Evolutionary conservation across 1,139 yeast genomes (phyloP).

Genomic region (Wickerhamiella infanticola): DNA sequence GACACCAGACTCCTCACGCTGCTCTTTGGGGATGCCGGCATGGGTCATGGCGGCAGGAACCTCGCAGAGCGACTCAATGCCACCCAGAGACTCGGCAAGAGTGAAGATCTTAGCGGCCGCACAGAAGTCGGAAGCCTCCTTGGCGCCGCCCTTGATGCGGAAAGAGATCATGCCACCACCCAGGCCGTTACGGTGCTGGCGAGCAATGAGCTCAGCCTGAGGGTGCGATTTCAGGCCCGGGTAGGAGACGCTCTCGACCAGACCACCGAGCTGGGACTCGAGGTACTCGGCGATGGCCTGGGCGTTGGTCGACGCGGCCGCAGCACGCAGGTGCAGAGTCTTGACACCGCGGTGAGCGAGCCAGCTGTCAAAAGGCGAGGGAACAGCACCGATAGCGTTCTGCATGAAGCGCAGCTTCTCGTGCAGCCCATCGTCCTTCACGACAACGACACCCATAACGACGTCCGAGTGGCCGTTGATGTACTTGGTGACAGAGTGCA

Average conservation of each 20-base stretch:
- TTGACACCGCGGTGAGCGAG: slow-evolving; percentile 85
- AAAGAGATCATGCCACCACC: slow-evolving; percentile 92
- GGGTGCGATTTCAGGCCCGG: slow-evolving; percentile 64
- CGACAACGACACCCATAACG: slow-evolving; percentile 71
- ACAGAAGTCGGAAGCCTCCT: slow-evolving; percentile 59
- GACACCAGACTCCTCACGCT: slow-evolving; percentile 70
- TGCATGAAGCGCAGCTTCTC: slow-evolving; percentile 61
- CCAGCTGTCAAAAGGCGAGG: slow-evolving; percentile 87
- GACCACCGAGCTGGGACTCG: slow-evolving; percentile 27
- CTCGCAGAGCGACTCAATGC: slow-evolving; percentile 73
- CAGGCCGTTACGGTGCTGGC: slow-evolving; percentile 70
- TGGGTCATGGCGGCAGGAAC: slow-evolving; percentile 91
- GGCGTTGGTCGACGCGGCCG: slow-evolving; percentile 54
- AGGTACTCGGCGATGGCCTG: slow-evolving; percentile 57
- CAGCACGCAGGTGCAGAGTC: slow-evolving; percentile 69
- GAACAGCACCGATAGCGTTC: slow-evolving; percentile 79
- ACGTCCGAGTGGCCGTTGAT: slow-evolving; percentile 90
- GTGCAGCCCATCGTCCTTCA: slow-evolving; percentile 46
- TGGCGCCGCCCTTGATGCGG: slow-evolving; percentile 71
- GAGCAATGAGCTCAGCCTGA: slow-evolving; percentile 44
- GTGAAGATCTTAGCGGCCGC: slow-evolving; percentile 64
- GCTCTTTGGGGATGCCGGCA: slow-evolving; percentile 73
- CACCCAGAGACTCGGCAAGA: slow-evolving; percentile 82
- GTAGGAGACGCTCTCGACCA: slow-evolving; percentile 47
- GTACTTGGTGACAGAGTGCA: slow-evolving; percentile 82